Evolutionary conservation across 2,329 filamentous ascomycete species (phyloP), one percentile per base, ranked within the genome.

Genomic region (Alternaria panax): DNA sequence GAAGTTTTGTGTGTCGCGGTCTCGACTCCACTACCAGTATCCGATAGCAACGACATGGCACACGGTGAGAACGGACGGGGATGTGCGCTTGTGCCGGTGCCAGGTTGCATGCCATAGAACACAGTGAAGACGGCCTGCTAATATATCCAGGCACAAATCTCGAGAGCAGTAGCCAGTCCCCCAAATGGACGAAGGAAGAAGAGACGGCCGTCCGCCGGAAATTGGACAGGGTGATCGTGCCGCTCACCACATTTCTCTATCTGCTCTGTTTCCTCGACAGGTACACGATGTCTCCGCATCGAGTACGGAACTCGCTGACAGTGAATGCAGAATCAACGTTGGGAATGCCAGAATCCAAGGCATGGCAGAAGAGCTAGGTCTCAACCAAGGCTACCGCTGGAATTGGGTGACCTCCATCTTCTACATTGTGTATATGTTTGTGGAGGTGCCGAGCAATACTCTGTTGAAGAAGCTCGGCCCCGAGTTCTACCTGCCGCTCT

Each of bases 381-480:
- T 87, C 24, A 64, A 72, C 20, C 18, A 9, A n/a, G 81, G 83
- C 14, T 76, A 80, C 53, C 80, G 81, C 12, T 87, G 86, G 79
- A 87, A 87, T 69, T 85, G 84, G 79, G 82, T 84, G 0, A 82
- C 86, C 1, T 86, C 84, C 51, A 82, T 86, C 59, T 86, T 87
- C 78, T 87, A 86, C 75, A 82, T 87, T 59, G 70, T 84, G 55
- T 87, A 87, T 73, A 78, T 86, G 51, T 73, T 84, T 30, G 78
- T 86, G 57, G 85, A 87, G 67, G 79, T 87, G 0, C 85, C 85
- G 3, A 83, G 81, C 70, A 86, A 86, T 67, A 80, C 86, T 59
- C 42, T 86, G 4, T 78, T 87, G 47, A 87, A 87, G 75, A 78
- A 75, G 25, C 71, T 86, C 54, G 84, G 85, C 2, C 81, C 83